Conservation (phyloP, 441 rosid genomes). For the Arabidopsis hybrid region DNA sequence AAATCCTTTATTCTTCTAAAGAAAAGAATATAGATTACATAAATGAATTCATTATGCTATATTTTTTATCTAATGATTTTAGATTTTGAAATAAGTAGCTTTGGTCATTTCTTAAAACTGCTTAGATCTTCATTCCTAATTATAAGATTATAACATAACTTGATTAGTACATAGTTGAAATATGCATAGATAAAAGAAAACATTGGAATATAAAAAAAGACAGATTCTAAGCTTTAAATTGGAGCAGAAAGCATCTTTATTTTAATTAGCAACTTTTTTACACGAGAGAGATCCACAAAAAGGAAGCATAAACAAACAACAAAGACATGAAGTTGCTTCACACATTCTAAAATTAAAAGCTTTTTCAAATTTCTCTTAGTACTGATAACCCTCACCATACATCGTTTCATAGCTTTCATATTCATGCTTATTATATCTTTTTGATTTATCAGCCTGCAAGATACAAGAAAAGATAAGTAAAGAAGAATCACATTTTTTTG, state of each 20-base stretch:
- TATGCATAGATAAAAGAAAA: not conserved
- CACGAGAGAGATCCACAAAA: conserved; percentile 23
- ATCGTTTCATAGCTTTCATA: conserved; percentile 9
- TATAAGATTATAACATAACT: not conserved
- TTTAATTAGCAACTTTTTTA: conserved; percentile 14
- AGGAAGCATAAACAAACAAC: conserved; percentile 16
- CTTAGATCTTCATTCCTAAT: not conserved
- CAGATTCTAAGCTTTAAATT: not conserved
- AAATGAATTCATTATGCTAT: no score
- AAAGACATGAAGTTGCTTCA: conserved; percentile 35
- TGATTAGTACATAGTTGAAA: conserved; percentile 6
- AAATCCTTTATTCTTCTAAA: no score
- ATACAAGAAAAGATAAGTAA: not conserved
- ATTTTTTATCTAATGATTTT: not conserved
- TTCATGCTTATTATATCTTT: conserved; percentile 36
- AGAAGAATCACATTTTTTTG: conserved; percentile 3
- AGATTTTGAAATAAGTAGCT: not conserved
- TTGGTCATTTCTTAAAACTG: not conserved
- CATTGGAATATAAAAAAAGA: not conserved
- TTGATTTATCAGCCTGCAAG: conserved; percentile 70
- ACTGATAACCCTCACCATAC: conserved; percentile 42
- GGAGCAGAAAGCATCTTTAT: conserved; percentile 9
- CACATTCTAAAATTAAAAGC: conserved; percentile 32
- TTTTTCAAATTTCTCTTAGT: conserved; percentile 25
- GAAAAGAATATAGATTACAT: no score